These are phyloP conservation scores for Monilinia vaccinii-corymbosi DNA, from an alignment of 2,329 filamentous ascomycete species.

Conservation along the genomic window DNA sequence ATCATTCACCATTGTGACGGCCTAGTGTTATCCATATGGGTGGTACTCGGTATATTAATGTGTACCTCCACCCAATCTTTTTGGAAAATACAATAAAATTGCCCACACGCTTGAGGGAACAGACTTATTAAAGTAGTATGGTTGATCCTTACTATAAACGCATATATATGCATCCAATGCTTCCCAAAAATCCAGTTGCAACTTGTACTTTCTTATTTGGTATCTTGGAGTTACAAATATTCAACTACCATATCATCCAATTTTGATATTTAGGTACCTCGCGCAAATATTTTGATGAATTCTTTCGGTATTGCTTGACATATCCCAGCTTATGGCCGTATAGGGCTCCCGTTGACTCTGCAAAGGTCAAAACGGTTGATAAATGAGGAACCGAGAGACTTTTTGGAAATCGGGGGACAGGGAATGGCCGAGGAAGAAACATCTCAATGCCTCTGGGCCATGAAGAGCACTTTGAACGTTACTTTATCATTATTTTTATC, in stretches of 20 bases:
- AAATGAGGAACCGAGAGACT: no score
- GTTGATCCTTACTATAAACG: not conserved
- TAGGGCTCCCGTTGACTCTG: no score
- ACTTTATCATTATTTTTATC: no score
- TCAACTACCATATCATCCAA: not conserved
- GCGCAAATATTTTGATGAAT: not conserved
- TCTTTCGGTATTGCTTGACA: not conserved
- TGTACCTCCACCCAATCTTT: not conserved
- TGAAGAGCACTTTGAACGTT: no score
- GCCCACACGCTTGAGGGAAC: not conserved
- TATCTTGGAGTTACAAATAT: not conserved
- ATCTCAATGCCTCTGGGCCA: no score
- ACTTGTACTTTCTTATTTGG: not conserved
- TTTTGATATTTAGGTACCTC: no score
- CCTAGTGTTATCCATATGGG: not conserved
- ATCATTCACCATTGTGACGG: constrained; percentile 16
- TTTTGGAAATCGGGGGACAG: no score
- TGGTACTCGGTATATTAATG: not conserved
- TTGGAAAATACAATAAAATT: not conserved
- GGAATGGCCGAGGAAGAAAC: no score
- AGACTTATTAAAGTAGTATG: not conserved
- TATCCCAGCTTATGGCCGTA: no score
- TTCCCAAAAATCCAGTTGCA: not conserved
- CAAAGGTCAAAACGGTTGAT: no score
- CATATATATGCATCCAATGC: not conserved